These are phyloP conservation scores for Pisolithus microcarpus DNA, from an alignment of 768 basidiomycete genomes.

Conservation along the genomic window DNA sequence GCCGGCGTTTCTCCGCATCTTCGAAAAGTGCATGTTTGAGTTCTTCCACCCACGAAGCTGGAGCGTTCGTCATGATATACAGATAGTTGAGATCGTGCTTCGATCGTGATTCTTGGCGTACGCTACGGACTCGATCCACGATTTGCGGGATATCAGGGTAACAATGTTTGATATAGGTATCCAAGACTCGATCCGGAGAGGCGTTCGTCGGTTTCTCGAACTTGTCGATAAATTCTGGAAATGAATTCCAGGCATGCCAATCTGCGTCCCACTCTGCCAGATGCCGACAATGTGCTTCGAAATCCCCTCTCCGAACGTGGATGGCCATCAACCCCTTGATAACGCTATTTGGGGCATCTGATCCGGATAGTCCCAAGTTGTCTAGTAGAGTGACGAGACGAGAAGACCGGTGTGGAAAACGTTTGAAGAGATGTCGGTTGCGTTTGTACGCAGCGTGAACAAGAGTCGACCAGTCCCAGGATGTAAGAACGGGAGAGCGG, in stretches of 20 bases:
- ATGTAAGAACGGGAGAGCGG: conserved; percentile 27
- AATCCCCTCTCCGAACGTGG: conserved; percentile 49
- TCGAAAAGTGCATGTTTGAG: conserved; percentile 30
- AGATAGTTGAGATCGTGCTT: conserved; percentile 27
- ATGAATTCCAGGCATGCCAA: conserved; percentile 41
- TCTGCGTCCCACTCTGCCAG: conserved; percentile 29
- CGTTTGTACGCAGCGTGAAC: conserved; percentile 25
- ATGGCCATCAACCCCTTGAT: conserved; percentile 41
- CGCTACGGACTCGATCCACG: conserved; percentile 30
- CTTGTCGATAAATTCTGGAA: conserved; percentile 35
- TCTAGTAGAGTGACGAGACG: not conserved
- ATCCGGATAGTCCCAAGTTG: too few species aligned
- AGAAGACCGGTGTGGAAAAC: not conserved
- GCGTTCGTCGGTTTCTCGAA: conserved; percentile 24
- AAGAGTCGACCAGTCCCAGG: conserved; percentile 34
- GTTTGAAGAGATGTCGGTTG: conserved; percentile 25
- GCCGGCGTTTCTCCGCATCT: conserved; percentile 6
- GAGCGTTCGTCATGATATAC: conserved; percentile 46
- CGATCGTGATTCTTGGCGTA: conserved; percentile 18
- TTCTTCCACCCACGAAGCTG: conserved; percentile 33
- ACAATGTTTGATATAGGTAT: conserved; percentile 32
- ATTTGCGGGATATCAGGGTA: conserved; percentile 39
- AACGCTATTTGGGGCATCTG: conserved; percentile 7
- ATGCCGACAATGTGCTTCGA: conserved; percentile 35
- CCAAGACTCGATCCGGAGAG: conserved; percentile 12